Conservation (phyloP, 495 filamentous ascomycete species). For the Stereocaulon alpinum region DNA sequence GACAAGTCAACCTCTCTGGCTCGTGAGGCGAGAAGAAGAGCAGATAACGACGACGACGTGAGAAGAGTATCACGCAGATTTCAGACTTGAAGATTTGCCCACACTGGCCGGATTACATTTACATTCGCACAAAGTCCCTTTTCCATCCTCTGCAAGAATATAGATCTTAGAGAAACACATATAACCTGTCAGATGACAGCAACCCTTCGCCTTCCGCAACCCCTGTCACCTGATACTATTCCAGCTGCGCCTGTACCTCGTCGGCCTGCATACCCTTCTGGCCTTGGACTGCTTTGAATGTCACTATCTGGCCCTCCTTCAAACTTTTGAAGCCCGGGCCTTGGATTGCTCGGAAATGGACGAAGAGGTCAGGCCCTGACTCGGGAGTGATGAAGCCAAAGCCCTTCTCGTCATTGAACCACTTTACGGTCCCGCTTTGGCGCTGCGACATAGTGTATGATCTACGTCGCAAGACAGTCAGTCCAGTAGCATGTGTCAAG, state of each 20-base stretch:
- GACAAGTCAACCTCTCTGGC: background rate
- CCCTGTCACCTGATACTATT: background rate
- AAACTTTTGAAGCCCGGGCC: constrained; percentile 10
- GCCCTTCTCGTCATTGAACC: constrained; percentile 18
- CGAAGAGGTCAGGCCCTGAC: constrained; percentile 12
- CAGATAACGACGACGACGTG: background rate
- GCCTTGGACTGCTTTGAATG: constrained; percentile 11
- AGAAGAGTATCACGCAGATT: no score
- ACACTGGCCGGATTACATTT: no score
- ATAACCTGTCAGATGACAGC: no score
- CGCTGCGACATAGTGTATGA: background rate
- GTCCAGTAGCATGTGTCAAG: background rate
- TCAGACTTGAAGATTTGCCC: no score
- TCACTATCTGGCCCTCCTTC: constrained; percentile 15
- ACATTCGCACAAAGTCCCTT: no score
- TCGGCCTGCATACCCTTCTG: constrained; percentile 18
- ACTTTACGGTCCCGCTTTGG: constrained; percentile 15
- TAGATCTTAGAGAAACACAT: background rate
- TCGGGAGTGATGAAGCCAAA: constrained; percentile 18
- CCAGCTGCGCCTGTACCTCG: constrained; percentile 3
- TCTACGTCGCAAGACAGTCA: background rate
- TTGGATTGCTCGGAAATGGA: constrained; percentile 15
- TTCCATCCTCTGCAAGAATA: no score
- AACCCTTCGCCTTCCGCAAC: background rate
- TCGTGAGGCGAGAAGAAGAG: background rate